Base-by-base conservation (phyloP, 805 yeast species). In the Metschnikowia matae region DNA sequence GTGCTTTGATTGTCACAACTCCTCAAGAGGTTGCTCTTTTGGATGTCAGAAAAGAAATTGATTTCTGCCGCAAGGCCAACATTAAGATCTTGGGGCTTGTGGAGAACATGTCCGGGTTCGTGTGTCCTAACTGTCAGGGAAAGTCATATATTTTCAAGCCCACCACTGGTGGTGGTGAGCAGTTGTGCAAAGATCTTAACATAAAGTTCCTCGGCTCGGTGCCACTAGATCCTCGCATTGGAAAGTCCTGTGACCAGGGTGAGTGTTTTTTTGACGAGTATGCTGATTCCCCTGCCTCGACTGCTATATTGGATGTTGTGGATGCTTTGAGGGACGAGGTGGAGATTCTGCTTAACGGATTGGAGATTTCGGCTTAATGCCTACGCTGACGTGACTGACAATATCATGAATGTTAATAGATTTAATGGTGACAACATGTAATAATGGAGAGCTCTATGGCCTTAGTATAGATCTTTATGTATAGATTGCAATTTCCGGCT, bases 91-190 rank as follows among this genome's bases (percentile, higher is more conserved):
- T 94, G 40, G 99, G 99, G 0, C 68, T 94, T 13, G 97, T 94
- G 17, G 99, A 94, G 65, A 94, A 94, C 66, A 94, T 94, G 99
- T 82, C 96, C 7, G 99, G 99, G 2, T 94, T 94, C 70, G 98
- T 94, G 14, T 94, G 99, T 66, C 99, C 99, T 3, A 82, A 77
- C 62, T 94, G 99, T 69, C 81, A 87, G 54, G 94, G 94, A 7
- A 88, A 91, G 68, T 87, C 96, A 0, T 82, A 84, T 61, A 91
- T 94, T 4, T 94, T 94, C 69, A 84, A 85, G 54, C 89, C 99
- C 14, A 94, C 99, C 1, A 94, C 99, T 0, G 99, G 99, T 14
- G 99, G 99, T 18, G 99, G 98, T 7, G 78, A 81, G 59, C 82
- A 82, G 31, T 71, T 94, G 40, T 94, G 97, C 49, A 70, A 84